These are phyloP conservation scores for Candida tropicalis DNA, from an alignment of 1,139 yeast species.

Conservation along the genomic window DNA sequence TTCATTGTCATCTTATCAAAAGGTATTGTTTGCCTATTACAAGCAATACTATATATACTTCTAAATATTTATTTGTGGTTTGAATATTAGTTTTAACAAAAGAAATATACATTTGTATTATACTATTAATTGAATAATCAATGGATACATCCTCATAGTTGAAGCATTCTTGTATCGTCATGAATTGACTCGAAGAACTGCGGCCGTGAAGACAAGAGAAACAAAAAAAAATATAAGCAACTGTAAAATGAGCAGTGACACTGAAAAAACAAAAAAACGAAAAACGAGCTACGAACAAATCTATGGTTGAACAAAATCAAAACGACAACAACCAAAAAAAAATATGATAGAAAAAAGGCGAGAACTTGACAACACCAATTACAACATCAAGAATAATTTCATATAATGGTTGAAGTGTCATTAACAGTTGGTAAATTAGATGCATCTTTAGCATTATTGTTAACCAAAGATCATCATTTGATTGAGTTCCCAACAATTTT, in stretches of 20 bases:
- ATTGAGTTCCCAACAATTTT: slow-evolving; percentile 95
- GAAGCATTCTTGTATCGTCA: too few relatives aligned
- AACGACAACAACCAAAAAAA: not conserved
- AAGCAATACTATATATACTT: not conserved
- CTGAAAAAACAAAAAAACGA: not conserved
- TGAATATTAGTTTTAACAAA: too few relatives aligned
- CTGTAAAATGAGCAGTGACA: too few relatives aligned
- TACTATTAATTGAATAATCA: not conserved
- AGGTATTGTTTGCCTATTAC: not conserved
- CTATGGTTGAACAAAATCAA: too few relatives aligned
- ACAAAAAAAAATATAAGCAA: too few relatives aligned
- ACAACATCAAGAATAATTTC: not conserved
- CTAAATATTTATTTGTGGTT: not conserved
- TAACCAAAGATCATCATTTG: slow-evolving; percentile 91
- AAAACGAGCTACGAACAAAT: too few relatives aligned
- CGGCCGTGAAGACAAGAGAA: too few relatives aligned
- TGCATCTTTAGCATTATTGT: slow-evolving; percentile 86
- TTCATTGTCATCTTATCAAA: not conserved
- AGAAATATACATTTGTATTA: slow-evolving; percentile 2
- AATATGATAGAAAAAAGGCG: not conserved
- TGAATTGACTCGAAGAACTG: too few relatives aligned
- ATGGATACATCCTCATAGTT: not conserved
- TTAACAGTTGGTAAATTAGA: slow-evolving; percentile 95
- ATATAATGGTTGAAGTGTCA: slow-evolving; percentile 81
- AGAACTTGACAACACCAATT: not conserved